Evolutionary conservation across 768 basidiomycete genomes (phyloP), one percentile per base, ranked within the genome.

Genomic region (Gyrodon lividus): DNA sequence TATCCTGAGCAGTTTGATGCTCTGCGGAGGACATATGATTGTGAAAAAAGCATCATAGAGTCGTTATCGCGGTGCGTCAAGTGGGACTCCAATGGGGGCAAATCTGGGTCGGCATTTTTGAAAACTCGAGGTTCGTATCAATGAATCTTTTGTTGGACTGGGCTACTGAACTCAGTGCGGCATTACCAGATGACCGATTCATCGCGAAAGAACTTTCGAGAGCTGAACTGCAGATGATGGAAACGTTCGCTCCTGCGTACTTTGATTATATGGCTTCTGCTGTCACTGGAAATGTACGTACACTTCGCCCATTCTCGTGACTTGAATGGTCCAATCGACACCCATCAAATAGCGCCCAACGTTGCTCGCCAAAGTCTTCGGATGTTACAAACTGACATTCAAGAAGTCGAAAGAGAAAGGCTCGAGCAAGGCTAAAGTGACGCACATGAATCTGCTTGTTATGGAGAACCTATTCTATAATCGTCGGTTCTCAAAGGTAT

Each of bases 401-500:
- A 83, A 82, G 58, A 93, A 92, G 67, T 81, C 82, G 2, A 82
- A 84, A 23, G 91, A 89, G 57, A 81, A 75, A 53, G 77, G 77
- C 8, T 17, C 61, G 7, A 81, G 78, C 47, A 90, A 77, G 70
- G 80, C 83, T 6, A 92, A 91, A 64, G 81, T 86, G 2, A 91
- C 88, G 6, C 84, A 94, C 59, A 95, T 98, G 91, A 97, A 97
- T 62, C 75, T 99, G 19, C 73, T 98, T 33, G 91, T 99, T 43
- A 98, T 98, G 96, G 97, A 99, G 71, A 99, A 95, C 61, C 74
- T 96, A 9, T 97, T 98, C 65, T 95, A 97, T 67, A 91, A 95
- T 56, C 81, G 91, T 49, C 82, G 87, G 10, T 96, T 98, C 62
- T 84, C 87, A 3, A 92, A 88, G 78, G 92, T 91, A 61, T n/a